Evolutionary conservation across 129 eudicot genomes (phyloP).

Genomic region (Calendula officinalis): DNA sequence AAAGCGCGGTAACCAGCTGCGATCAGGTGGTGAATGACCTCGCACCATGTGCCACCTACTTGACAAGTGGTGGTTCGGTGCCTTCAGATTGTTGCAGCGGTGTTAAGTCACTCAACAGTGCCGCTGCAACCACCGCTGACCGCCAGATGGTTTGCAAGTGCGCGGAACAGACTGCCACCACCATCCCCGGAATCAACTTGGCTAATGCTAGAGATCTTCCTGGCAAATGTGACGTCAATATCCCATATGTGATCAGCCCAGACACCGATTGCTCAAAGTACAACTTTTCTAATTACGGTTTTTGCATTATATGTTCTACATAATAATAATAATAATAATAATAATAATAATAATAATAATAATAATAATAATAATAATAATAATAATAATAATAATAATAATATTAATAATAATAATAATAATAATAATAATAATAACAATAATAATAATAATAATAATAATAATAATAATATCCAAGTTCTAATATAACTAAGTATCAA

Average conservation of each 20-base stretch:
- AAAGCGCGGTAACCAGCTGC: slow-evolving; percentile 30
- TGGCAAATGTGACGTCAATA: slow-evolving; percentile 28
- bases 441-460: no score
- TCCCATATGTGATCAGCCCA: slow-evolving; percentile 32
- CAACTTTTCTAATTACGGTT: neutral
- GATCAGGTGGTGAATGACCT: slow-evolving; percentile 12
- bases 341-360: no score
- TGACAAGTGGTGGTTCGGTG: slow-evolving; percentile 20
- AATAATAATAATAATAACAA: no score
- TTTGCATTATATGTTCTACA: neutral
- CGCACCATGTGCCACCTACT: slow-evolving; percentile 24
- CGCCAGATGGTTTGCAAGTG: slow-evolving; percentile 37
- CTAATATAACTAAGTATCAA: neutral
- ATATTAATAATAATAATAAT: no score
- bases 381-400: no score
- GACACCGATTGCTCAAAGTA: slow-evolving; percentile 40
- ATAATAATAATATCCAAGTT: neutral
- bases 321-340: neutral
- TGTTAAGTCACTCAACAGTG: slow-evolving; percentile 16
- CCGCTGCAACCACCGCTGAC: slow-evolving; percentile 31
- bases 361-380: no score
- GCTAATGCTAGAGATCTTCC: slow-evolving; percentile 32
- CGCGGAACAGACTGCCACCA: slow-evolving; percentile 9
- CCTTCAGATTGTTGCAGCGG: slow-evolving; percentile 37
- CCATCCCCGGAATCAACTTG: slow-evolving; percentile 3